phyloP scores from a whole-genome alignment of 176 grass and related monocot genomes.

The Thalia dealbata region DNA sequence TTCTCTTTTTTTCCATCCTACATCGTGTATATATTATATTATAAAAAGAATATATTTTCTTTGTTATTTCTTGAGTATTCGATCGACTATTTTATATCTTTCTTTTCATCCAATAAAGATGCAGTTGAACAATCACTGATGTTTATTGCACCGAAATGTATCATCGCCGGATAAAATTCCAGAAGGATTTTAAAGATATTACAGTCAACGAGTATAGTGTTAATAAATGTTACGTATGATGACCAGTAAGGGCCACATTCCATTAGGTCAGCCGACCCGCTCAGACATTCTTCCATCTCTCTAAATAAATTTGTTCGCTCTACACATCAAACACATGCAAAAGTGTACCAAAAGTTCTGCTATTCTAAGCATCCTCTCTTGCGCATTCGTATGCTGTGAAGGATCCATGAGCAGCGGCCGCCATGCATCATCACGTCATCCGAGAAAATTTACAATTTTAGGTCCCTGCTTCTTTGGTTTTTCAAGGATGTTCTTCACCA shows the following conservation, averaged over 20 bases:
- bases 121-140: background rate
- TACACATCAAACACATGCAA: background rate
- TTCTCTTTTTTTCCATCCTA: too few relatives aligned
- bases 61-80: background rate
- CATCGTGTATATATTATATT: too few relatives aligned
- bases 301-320: background rate
- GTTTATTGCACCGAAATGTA: too few relatives aligned
- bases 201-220: too few relatives aligned
- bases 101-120: background rate
- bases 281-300: too few relatives aligned
- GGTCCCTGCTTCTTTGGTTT: constrained; percentile 52
- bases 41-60: too few relatives aligned
- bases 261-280: too few relatives aligned
- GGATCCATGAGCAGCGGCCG: background rate
- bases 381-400: background rate
- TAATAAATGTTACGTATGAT: too few relatives aligned
- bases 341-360: background rate
- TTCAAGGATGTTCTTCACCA: constrained; percentile 16
- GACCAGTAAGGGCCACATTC: too few relatives aligned
- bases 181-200: too few relatives aligned
- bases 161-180: too few relatives aligned
- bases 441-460: constrained; percentile 65
- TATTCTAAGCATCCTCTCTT: background rate
- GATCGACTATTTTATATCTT: background rate
- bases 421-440: background rate